Evolutionary conservation across 306 rosid genomes (phyloP), one percentile per base, ranked within the genome.

Genomic region (Canavalia ensiformis): DNA sequence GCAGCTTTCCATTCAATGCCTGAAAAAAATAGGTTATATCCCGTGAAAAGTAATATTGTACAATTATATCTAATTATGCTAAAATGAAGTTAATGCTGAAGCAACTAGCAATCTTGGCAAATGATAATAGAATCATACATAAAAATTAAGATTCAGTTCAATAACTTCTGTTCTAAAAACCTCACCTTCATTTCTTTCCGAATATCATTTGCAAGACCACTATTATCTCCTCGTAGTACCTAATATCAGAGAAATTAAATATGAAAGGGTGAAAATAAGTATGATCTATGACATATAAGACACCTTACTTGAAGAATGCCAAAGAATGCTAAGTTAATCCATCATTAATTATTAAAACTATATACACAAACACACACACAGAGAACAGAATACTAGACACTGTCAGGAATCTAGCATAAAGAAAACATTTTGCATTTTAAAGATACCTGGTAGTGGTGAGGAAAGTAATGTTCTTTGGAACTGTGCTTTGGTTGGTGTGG

Each of bases 181-280:
- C 76, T 65, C 80, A 93, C 99, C 99, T 95, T 95, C 97, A 95
- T 95, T 88, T 95, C 99, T 89, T 93, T 95, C 74, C 98, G 92
- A 76, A 95, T 95, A 91, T 95, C 99, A 90, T 94, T 93, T 82
- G 99, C 99, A 71, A 95, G 93, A 82, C 92, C 86, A 84, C 98
- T 95, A 84, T 95, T 93, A 87, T 95, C 98, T 75, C 99, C 99
- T 81, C 91, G 94, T 68, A 95, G 87, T 78, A 95, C 98, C 99
- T 95, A 84, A 82, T 41, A 79, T 52, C 76, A 84, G 75, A 82
- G 80, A 80, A 76, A 18, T 42, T 79, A 9, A 73, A 57, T 13
- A 69, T 67, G 67, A 50, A 75, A 81, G 85, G 80, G 78, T 63
- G 72, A 37, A 80, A 80, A 81, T 34, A 75, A 41, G n/a, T 1